These are phyloP conservation scores for Metrosideros polymorpha DNA, from an alignment of 441 rosid species.

Conservation along the genomic window DNA sequence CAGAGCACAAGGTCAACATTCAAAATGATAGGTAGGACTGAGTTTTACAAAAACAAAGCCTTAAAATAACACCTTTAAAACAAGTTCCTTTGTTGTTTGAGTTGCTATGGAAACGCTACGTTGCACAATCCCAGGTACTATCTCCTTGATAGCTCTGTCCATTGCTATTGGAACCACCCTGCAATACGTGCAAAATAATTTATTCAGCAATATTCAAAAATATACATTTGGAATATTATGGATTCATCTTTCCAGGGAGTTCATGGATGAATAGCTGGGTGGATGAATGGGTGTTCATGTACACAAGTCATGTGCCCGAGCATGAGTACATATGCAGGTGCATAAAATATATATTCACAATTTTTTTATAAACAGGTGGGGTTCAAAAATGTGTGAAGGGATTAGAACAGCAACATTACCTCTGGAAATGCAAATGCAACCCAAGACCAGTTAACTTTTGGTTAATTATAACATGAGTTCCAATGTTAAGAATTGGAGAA, in stretches of 20 bases:
- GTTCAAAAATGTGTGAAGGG: background rate
- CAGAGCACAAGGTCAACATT: background rate
- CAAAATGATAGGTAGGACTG: background rate
- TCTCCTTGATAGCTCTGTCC: conserved; percentile 97
- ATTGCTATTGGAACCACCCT: conserved; percentile 92
- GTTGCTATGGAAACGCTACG: conserved; percentile 98
- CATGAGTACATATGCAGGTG: background rate
- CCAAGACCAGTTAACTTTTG: conserved; percentile 64
- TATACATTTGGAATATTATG: background rate
- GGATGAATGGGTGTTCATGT: background rate
- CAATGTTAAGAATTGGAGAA: conserved; percentile 69
- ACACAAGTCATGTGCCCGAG: background rate
- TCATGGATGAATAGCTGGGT: background rate
- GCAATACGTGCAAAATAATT: background rate
- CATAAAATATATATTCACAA: background rate
- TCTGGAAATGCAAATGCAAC: conserved; percentile 86
- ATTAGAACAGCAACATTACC: conserved; percentile 29
- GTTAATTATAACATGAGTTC: conserved; percentile 81
- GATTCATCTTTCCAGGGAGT: background rate
- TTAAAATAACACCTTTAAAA: conserved; percentile 55
- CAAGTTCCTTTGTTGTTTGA: conserved; percentile 98
- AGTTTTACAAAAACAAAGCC: background rate
- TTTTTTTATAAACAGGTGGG: background rate
- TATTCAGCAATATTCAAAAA: background rate
- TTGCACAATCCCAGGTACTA: conserved; percentile 87